Conservation (phyloP, 345 rosid genomes). For the Clausena lansium region DNA sequence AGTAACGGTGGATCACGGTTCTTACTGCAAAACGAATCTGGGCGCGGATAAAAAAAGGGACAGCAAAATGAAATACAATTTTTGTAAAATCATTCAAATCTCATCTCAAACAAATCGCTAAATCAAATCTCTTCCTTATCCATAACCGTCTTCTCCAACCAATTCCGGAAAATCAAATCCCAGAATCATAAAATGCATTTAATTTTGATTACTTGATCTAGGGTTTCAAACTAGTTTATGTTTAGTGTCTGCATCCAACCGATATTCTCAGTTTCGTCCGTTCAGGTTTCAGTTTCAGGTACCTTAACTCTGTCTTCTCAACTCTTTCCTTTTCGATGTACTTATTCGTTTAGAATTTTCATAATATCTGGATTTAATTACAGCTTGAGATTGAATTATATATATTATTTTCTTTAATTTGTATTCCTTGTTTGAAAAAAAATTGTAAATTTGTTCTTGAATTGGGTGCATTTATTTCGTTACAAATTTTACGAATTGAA, state of each 20-base stretch:
- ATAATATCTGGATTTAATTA: neutral
- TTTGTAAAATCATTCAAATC: too few species aligned
- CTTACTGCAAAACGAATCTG: too few species aligned
- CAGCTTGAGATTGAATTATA: neutral
- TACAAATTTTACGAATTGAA: neutral
- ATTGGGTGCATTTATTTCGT: neutral
- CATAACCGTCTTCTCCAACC: too few species aligned
- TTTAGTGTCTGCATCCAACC: neutral
- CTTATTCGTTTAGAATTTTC: neutral
- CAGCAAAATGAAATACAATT: too few species aligned
- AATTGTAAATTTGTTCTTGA: too few species aligned
- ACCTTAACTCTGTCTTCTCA: neutral
- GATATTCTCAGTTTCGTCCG: neutral
- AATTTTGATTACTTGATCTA: too few species aligned
- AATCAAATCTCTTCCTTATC: too few species aligned
- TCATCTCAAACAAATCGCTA: too few species aligned
- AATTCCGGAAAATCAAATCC: too few species aligned
- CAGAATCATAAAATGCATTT: too few species aligned
- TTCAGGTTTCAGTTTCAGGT: neutral
- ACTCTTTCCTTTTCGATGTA: neutral
- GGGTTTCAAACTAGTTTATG: neutral
- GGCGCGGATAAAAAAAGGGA: too few species aligned
- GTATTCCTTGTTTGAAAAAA: neutral
- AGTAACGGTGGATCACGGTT: too few species aligned
- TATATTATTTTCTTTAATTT: neutral